Conservation (phyloP, 2,329 filamentous ascomycete genomes). For the Phaeosphaeriaceae sp. region DNA sequence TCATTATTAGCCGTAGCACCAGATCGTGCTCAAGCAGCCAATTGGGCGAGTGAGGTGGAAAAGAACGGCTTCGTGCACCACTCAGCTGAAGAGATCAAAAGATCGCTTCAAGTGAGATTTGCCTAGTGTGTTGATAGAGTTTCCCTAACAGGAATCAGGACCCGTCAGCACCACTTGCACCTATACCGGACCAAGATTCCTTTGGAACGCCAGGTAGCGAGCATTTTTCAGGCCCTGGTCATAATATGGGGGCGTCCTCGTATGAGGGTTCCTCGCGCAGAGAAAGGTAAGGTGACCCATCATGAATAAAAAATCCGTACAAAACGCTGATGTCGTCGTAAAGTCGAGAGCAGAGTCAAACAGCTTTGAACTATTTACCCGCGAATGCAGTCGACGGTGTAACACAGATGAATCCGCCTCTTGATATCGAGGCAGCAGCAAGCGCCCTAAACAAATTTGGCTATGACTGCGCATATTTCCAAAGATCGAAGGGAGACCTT, state of each 20-base stretch:
- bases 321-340: slow-evolving; percentile 23
- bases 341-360: slow-evolving; percentile 43
- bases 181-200: slow-evolving; percentile 32
- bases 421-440: slow-evolving; percentile 23
- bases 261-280: slow-evolving; percentile 44
- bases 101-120: slow-evolving; percentile 41
- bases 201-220: slow-evolving; percentile 37
- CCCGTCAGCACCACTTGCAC: slow-evolving; percentile 24
- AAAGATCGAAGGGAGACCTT: slow-evolving; percentile 40
- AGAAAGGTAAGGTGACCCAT: slow-evolving; percentile 31
- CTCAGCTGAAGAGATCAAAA: slow-evolving; percentile 45
- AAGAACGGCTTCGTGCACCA: slow-evolving; percentile 48
- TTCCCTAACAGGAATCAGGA: slow-evolving; percentile 29
- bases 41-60: slow-evolving; percentile 45
- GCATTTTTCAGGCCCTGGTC: slow-evolving; percentile 25
- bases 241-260: slow-evolving; percentile 35
- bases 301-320: not conserved
- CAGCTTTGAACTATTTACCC: slow-evolving; percentile 32
- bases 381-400: slow-evolving; percentile 27
- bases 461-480: slow-evolving; percentile 43
- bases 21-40: slow-evolving; percentile 42
- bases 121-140: not conserved
- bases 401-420: slow-evolving; percentile 25
- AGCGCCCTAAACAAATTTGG: slow-evolving; percentile 39
- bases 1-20: slow-evolving; percentile 43